Conservation (phyloP, 768 basidiomycete species). For the Mrakia hoshinonis region DNA sequence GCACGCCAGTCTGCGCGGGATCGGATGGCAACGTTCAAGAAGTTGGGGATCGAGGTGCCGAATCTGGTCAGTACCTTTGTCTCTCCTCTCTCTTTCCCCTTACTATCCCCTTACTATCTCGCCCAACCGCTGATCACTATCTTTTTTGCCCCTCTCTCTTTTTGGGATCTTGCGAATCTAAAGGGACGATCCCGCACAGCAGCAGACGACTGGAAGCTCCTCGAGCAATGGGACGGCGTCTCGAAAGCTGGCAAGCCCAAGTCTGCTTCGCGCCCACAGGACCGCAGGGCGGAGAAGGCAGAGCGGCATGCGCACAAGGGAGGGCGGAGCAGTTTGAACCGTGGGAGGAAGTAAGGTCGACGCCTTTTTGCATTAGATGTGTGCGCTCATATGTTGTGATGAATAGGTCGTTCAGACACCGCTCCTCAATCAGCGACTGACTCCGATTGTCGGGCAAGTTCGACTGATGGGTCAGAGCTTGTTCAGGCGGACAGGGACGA, state of each 20-base stretch:
- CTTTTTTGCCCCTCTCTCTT: not conserved
- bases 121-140: not conserved
- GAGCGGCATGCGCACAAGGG: not conserved
- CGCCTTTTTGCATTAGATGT: no score
- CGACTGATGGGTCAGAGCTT: no score
- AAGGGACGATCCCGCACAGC: slow-evolving; percentile 25
- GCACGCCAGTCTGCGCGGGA: not conserved
- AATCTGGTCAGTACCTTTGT: not conserved
- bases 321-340: slow-evolving; percentile 5
- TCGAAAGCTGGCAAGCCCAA: not conserved
- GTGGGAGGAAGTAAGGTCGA: no score
- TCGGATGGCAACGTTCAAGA: slow-evolving; percentile 15
- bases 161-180: not conserved
- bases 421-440: no score
- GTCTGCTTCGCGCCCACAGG: not conserved
- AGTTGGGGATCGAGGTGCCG: slow-evolving; percentile 14
- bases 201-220: slow-evolving; percentile 22
- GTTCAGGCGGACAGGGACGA: no score
- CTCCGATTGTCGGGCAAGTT: no score
- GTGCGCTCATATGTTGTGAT: no score
- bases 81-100: not conserved
- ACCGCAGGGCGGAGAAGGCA: not conserved
- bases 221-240: slow-evolving; percentile 7
- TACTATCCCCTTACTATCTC: no score
- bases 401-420: no score